A percentile compares a stretch with the other conserved stretches of the same genome.
These are phyloP conservation scores for Yamadazyma akitaensis DNA, from an alignment of 805 yeast species.

Conservation along the genomic window DNA sequence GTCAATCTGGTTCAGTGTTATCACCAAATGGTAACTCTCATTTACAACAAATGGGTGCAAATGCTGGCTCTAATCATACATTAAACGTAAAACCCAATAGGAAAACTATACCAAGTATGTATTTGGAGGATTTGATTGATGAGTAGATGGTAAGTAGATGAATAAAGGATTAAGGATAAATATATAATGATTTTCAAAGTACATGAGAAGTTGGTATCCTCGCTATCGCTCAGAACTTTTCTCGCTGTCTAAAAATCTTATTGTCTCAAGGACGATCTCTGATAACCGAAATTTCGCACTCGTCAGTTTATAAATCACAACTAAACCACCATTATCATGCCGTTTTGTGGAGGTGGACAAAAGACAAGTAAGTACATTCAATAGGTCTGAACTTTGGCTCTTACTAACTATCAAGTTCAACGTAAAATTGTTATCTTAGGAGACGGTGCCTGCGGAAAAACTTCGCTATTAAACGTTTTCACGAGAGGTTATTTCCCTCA, in stretches of 20 bases:
- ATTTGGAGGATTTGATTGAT: constrained; percentile 50
- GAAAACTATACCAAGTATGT: constrained; percentile 46
- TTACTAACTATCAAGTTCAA: constrained; percentile 47
- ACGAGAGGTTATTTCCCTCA: constrained; percentile 98
- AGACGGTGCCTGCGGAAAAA: constrained; percentile 98
- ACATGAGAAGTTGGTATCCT: too few relatives aligned
- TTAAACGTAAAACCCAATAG: constrained; percentile 21
- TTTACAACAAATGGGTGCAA: constrained; percentile 3
- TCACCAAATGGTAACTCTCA: constrained; percentile 9
- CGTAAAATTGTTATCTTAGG: constrained; percentile 93
- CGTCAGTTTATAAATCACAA: not conserved
- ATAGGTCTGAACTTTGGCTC: not conserved
- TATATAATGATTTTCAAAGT: too few relatives aligned
- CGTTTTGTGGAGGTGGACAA: constrained; percentile 42
- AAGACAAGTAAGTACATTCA: constrained; percentile 34
- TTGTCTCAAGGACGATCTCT: not conserved
- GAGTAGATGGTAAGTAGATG: constrained; percentile 6
- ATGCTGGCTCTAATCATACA: constrained; percentile 1
- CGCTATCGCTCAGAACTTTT: not conserved
- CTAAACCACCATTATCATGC: constrained; percentile 22
- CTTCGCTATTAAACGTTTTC: constrained; percentile 89
- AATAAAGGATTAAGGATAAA: not conserved
- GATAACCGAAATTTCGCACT: not conserved
- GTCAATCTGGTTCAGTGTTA: not conserved
- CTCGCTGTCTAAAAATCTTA: not conserved